These are phyloP conservation scores for Monilinia polystroma DNA, from an alignment of 2,329 filamentous ascomycete species.

Conservation along the genomic window DNA sequence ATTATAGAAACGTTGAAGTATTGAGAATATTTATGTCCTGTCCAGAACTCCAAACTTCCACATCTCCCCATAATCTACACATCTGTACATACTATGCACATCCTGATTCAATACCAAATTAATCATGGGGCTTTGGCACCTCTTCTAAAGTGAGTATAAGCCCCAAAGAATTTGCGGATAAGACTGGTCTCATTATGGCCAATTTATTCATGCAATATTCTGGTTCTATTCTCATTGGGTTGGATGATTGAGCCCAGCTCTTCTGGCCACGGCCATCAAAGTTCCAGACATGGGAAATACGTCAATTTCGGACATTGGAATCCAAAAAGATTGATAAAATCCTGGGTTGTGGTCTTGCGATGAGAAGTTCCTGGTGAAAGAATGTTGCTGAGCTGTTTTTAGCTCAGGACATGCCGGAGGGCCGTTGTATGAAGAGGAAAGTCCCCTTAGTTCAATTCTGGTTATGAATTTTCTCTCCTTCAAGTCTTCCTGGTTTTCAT, in stretches of 20 bases:
- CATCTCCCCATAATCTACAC: too few relatives aligned
- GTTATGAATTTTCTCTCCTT: background rate
- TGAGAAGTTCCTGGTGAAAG: background rate
- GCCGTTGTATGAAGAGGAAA: background rate
- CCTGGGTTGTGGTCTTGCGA: background rate
- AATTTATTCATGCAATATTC: background rate
- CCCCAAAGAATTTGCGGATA: background rate
- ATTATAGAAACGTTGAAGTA: too few relatives aligned
- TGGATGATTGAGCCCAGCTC: background rate
- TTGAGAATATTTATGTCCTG: too few relatives aligned
- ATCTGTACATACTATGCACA: too few relatives aligned
- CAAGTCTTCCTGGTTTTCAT: background rate
- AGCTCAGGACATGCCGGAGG: background rate
- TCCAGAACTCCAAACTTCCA: too few relatives aligned
- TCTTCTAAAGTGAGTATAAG: background rate
- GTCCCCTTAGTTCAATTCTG: background rate
- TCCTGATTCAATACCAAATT: too few relatives aligned
- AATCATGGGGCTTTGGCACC: too few relatives aligned
- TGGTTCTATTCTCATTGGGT: background rate
- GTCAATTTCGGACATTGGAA: background rate
- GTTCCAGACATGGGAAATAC: background rate
- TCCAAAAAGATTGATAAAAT: fast-evolving
- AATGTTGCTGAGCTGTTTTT: background rate
- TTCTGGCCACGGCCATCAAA: background rate
- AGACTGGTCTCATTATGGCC: background rate